Conservation (phyloP, 305 asterid genomes). For the Fraxinus sp. region DNA sequence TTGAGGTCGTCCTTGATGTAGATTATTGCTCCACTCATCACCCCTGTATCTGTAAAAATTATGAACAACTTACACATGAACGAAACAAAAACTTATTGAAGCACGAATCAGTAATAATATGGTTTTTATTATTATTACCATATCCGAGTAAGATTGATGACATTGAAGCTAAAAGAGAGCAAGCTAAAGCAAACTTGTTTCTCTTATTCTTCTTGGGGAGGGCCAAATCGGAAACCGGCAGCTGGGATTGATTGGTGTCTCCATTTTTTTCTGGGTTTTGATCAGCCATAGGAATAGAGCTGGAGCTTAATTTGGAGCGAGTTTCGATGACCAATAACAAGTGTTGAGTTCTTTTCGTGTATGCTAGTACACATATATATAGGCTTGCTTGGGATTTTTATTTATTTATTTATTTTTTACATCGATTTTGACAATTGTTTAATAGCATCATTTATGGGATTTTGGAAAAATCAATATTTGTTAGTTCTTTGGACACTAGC, state of each 20-base stretch:
- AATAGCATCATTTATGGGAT: no score
- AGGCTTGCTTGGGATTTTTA: neutral
- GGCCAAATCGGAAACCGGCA: neutral
- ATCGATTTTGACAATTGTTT: no score
- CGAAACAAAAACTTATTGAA: neutral
- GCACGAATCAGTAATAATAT: neutral
- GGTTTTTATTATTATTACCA: neutral
- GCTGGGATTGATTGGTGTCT: neutral
- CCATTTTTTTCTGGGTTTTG: neutral
- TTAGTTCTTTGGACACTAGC: no score
- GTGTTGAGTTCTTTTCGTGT: neutral
- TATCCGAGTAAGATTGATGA: neutral
- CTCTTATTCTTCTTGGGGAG: neutral
- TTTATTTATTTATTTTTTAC: no score
- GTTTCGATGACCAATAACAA: neutral
- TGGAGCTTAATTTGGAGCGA: neutral
- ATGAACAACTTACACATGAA: neutral
- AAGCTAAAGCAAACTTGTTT: neutral
- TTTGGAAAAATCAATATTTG: no score
- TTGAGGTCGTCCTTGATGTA: conserved; percentile 43
- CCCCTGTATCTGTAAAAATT: conserved; percentile 40
- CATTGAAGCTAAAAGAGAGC: neutral
- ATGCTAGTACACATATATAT: neutral
- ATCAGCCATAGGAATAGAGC: neutral
- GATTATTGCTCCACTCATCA: conserved; percentile 52